Percentiles rank a stretch among this genome's conserved stretches.
Conservation (phyloP, 1,139 yeast species). For the Hyphopichia burtonii region DNA sequence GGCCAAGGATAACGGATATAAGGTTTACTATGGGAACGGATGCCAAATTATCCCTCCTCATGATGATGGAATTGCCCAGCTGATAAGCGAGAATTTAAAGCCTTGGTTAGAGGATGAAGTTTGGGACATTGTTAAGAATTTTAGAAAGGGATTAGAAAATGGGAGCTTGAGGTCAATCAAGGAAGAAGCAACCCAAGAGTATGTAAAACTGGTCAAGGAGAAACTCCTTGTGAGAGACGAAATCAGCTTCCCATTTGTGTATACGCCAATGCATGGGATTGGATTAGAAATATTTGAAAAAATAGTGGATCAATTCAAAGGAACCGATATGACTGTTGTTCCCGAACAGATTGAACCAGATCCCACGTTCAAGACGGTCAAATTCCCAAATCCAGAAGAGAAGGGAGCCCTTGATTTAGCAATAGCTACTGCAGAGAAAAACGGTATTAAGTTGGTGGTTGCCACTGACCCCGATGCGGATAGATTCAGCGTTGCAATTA, state of each 20-base stretch:
- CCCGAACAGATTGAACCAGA: conserved; percentile 70
- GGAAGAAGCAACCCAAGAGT: conserved; percentile 31
- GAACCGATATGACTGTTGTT: conserved; percentile 34
- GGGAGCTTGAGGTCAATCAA: conserved; percentile 26
- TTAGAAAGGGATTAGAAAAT: conserved; percentile 21
- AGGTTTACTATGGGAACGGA: conserved; percentile 90
- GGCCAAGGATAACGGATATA: conserved; percentile 89
- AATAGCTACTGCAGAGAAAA: conserved; percentile 49
- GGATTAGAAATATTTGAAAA: conserved; percentile 56
- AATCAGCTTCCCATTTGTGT: conserved; percentile 53
- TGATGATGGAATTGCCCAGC: conserved; percentile 67
- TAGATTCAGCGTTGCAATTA: conserved; percentile 76
- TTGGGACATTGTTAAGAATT: conserved; percentile 48
- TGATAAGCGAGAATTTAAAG: conserved; percentile 57
- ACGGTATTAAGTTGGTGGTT: conserved; percentile 54
- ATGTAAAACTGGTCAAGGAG: conserved; percentile 29
- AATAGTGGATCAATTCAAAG: conserved; percentile 33
- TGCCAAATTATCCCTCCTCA: conserved; percentile 96
- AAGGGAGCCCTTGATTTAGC: conserved; percentile 84
- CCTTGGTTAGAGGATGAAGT: conserved; percentile 51
- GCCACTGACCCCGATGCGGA: conserved; percentile 99
- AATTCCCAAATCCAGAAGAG: conserved; percentile 95
- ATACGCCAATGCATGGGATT: conserved; percentile 96
- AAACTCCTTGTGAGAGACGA: conserved; percentile 23
- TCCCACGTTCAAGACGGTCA: conserved; percentile 81